Base-by-base conservation (phyloP, 2,329 filamentous ascomycete species). In the Xylariaceae sp. region DNA sequence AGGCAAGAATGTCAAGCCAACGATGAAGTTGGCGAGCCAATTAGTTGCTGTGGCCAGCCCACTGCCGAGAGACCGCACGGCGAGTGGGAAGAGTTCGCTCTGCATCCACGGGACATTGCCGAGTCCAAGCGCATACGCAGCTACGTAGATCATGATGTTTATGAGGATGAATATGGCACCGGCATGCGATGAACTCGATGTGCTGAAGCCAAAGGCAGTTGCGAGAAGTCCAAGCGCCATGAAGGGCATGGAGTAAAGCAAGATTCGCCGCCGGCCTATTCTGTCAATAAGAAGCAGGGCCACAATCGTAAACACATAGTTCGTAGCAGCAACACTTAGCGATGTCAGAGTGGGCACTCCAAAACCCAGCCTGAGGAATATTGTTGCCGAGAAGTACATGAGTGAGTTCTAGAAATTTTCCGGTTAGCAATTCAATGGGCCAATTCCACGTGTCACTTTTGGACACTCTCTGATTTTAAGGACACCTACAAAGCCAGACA, bases 31-130 rank as follows among this genome's bases (percentile, higher is more conserved):
- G 23, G 88, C 86, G 3, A 82, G 83, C 93, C 93, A 97, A 70
- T 85, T 97, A 5, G 90, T 95, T 4, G 87, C 88, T 6, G 92
- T 93, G 1, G 88, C 83, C 4, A 90, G 73, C 0, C 86, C 86
- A 59, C 87, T 89, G 34, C 89, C 90, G 1, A 90, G 74, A 3
- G 87, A 86, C 53, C 89, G 85, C 51, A 92, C 88, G 35, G 81
- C 80, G 52, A 92, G 78, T 0, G 92, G 89, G 70, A 97, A 97
- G 37, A 96, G 82, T 76, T 97, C 93, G 66, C 88, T 90, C 76
- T 96, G 92, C 81, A 96, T 93, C 93, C 93, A 97, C 0, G 93
- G 92, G 2, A 97, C 91, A 67, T 92, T 95, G 7, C 93, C 93
- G 1, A 97, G 80, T 2, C 93, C 93, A 1, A 92, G 79, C 1